A percentile compares a stretch with the other conserved stretches of the same genome.
Evolutionary conservation across 768 basidiomycete genomes (phyloP).

Genomic region (Pleurotus sapidus): DNA sequence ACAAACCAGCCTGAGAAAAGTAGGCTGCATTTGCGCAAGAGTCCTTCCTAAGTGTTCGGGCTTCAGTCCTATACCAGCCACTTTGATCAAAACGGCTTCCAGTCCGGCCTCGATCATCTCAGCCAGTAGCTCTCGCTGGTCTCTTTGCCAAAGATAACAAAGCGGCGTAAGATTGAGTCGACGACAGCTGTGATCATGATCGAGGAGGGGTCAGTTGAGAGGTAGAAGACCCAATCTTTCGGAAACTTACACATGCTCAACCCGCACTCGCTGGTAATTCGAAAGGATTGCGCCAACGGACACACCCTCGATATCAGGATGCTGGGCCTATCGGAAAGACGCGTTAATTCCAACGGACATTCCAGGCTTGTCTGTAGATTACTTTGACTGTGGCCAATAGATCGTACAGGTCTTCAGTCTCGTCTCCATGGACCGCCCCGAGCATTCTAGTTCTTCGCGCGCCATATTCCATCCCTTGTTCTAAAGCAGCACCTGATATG

Average conservation of each 20-base stretch:
- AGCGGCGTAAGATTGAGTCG: constrained; percentile 79
- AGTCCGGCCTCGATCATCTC: constrained; percentile 85
- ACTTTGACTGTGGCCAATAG: constrained; percentile 80
- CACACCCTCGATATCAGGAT: constrained; percentile 83
- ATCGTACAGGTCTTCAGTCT: constrained; percentile 89
- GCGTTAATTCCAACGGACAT: constrained; percentile 2
- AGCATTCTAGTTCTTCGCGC: constrained; percentile 43
- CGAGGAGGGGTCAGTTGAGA: neutral
- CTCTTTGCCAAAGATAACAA: constrained; percentile 91
- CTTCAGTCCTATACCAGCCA: constrained; percentile 89
- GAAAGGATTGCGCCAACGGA: constrained; percentile 97
- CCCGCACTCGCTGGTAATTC: constrained; percentile 93
- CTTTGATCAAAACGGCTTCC: constrained; percentile 87
- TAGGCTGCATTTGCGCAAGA: constrained; percentile 70
- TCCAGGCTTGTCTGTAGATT: constrained; percentile 10
- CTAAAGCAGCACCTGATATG: constrained; percentile 79
- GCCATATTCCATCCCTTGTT: constrained; percentile 87
- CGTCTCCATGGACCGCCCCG: constrained; percentile 72
- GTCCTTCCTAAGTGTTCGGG: constrained; percentile 76
- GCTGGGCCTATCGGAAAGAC: constrained; percentile 44
- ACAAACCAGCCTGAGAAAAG: constrained; percentile 68
- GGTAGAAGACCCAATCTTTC: neutral
- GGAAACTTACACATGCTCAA: constrained; percentile 88
- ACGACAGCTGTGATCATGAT: constrained; percentile 53
- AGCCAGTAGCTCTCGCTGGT: constrained; percentile 79